These are phyloP conservation scores for Populus hybrid DNA, from an alignment of 441 rosid genomes.

Conservation along the genomic window DNA sequence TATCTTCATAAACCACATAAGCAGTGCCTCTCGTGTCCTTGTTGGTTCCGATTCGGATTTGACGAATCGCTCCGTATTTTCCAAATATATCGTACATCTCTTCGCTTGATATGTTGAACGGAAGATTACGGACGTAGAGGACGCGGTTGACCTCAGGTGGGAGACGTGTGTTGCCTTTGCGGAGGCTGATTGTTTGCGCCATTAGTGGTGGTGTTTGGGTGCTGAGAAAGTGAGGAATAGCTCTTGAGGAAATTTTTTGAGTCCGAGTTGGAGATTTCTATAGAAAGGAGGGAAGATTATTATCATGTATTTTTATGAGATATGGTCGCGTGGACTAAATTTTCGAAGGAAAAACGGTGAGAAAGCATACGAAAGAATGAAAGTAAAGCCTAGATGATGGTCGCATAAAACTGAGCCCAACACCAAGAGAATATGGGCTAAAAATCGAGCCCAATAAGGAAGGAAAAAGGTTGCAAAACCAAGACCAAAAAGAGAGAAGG, in stretches of 20 bases:
- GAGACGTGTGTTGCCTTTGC: conserved; percentile 83
- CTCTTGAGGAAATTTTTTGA: neutral
- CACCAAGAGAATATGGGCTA: neutral
- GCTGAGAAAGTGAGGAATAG: conserved; percentile 12
- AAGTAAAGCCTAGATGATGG: neutral
- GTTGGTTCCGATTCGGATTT: conserved; percentile 79
- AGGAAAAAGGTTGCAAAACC: neutral
- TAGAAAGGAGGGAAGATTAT: neutral
- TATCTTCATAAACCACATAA: conserved; percentile 90
- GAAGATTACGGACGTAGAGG: conserved; percentile 91
- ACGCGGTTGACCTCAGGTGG: conserved; percentile 94
- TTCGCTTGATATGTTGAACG: conserved; percentile 94
- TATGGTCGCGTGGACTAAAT: neutral
- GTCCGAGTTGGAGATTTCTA: neutral
- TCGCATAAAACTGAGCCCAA: neutral
- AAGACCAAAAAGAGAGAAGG: neutral
- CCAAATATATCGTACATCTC: conserved; percentile 99
- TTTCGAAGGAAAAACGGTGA: neutral
- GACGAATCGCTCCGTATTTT: conserved; percentile 92
- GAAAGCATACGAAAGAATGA: neutral
- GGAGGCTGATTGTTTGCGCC: conserved; percentile 61
- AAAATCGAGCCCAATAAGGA: neutral
- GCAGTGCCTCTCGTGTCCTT: conserved; percentile 95
- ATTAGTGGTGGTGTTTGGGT: conserved; percentile 27
- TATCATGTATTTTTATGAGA: too few relatives aligned